Evolutionary conservation across 2,329 filamentous ascomycete species (phyloP), one percentile per base, ranked within the genome.

Genomic region (Raffaelea albimanens): DNA sequence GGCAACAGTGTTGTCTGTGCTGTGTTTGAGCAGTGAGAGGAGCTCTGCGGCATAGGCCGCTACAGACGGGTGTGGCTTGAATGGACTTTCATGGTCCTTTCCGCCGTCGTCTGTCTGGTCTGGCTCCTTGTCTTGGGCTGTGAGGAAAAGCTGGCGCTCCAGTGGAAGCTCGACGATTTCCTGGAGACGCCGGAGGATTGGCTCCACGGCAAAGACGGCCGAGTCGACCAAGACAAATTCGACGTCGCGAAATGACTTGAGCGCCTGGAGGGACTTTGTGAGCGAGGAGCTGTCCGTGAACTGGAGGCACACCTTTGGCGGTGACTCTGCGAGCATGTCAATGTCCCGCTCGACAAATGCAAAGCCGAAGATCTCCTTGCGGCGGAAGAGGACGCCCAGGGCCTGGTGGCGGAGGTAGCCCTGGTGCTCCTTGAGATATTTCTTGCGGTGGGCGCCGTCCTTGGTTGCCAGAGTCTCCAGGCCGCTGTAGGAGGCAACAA

Each of bases 201-300:
- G 84, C 46, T 86, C 79, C 47, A 80, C 86, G 0, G 83, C 78
- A 57, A 87, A 88, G 0, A 82, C 70, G 0, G 83, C 69, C 0
- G 83, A 82, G 39, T 85, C 74, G 0, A 87, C 74, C 2, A 80
- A 61, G 0, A 82, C 59, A 40, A 87, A 80, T 2, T 57, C 58
- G 3, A 75, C 45, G 0, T 52, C 36, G 33, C 22, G 42, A 0
- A 59, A 53, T 0, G 57, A 48, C 8, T 67, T 63, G 7, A 82
- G 56, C 3, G 67, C 0, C 64, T 39, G 0, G 3, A 87, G 56
- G 0, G 73, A 65, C 8, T 70, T 70, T 0, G 61, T 57, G 1
- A 83, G 52, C 0, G 70, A 69, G 0, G 58, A 51, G 2, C 63
- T 58, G 18, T 77, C 72, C 0, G 65, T 58, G 20, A 85, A 71